Base-by-base conservation (phyloP, 1,284 basidiomycete species). In the Cryptococcus sp. region DNA sequence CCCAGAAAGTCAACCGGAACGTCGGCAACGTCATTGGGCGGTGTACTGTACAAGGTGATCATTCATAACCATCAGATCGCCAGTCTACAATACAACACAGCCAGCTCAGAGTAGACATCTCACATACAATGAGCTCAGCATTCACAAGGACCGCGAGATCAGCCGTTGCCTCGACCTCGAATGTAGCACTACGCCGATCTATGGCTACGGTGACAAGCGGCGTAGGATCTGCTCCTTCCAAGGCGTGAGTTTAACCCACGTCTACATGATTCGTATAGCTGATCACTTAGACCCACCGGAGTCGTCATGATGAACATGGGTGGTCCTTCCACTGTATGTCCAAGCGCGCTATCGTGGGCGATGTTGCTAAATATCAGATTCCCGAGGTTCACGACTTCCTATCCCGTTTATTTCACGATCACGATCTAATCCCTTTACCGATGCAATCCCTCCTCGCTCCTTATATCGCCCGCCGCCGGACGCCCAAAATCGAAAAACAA, bases 261-360 rank as follows among this genome's bases (percentile, higher is more conserved):
- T 41, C 55, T 51, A 54, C 28, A 49, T 45, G 45, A 5, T 23
- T 10, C 16, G 28, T 13, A 11, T n/a, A 11, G 7, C 24, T 37
- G 40, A 34, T 24, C 24, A 31, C 13, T 25, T 34, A 44, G 43
- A 52, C 41, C 32, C 25, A 28, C 70, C 88, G 94, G 87, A 37
- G 82, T 98, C 54, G 88, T 98, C 31, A 89, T 98, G 87, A 81
- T 98, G 78, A 98, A 98, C 77, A 98, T 98, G 94, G 94, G 94
- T 44, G 94, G 94, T 0, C 94, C 94, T 10, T 84, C 87, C 39
- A 96, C 91, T 46, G 90, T 90, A 69, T 65, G 84, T 73, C 16
- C 7, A 7, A 16, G 7, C 36, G 18, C 18, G 19, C 10, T 5
- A 10, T 23, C 41, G 10, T 43, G 36, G 16, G 16, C 36, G n/a